A percentile compares a stretch with the other conserved stretches of the same genome.
Conservation (phyloP, 345 rosid species). For the Camelina sativa region DNA sequence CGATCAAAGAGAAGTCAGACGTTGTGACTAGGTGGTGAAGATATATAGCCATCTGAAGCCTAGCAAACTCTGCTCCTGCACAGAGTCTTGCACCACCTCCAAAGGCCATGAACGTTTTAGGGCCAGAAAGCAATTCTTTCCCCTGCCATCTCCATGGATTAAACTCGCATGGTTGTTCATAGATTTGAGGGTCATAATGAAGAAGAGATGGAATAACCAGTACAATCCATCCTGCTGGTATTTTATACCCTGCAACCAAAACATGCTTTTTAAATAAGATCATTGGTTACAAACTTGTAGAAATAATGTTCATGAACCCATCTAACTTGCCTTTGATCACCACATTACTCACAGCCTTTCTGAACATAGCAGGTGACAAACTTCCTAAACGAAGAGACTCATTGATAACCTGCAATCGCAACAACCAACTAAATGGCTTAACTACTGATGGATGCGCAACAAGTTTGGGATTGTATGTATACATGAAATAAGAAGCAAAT, state of each 20-base stretch:
- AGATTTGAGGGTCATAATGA: conserved; percentile 45
- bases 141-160: conserved; percentile 60
- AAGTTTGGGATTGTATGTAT: background rate
- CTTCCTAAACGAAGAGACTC: conserved; percentile 54
- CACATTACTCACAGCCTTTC: conserved; percentile 49
- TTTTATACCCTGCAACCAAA: conserved; percentile 46
- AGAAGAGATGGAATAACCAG: conserved; percentile 44
- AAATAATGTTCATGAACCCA: background rate
- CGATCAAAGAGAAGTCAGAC: conserved; percentile 38
- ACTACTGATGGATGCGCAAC: background rate
- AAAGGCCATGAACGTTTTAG: conserved; percentile 55
- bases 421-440: background rate
- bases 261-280: background rate
- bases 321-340: conserved; percentile 42
- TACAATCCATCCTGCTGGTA: conserved; percentile 54
- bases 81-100: conserved; percentile 59
- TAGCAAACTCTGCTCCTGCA: conserved; percentile 52
- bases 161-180: conserved; percentile 44
- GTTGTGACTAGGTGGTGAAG: conserved; percentile 46
- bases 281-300: background rate
- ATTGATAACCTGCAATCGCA: conserved; percentile 48
- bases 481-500: background rate
- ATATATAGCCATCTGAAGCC: conserved; percentile 47
- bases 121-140: conserved; percentile 42
- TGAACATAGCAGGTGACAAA: conserved; percentile 44